Evolutionary conservation across 257 asterid species (phyloP).

Genomic region (Jacaranda copaia): DNA sequence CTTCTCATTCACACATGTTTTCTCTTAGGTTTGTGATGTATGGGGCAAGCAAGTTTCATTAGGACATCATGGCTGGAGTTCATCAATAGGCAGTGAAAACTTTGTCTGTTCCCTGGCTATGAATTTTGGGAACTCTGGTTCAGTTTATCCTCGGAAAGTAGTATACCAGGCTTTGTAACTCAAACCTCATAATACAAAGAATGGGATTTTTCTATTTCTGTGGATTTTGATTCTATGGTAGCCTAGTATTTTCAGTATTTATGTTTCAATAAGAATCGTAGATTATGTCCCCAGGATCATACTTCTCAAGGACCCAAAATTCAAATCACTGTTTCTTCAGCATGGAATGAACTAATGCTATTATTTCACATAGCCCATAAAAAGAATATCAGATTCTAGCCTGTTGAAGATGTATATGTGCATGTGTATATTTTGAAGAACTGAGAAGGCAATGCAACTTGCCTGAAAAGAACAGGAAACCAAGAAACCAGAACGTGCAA

Average conservation of each 20-base stretch:
- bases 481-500: no score
- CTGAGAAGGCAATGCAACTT: no score
- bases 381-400: no score
- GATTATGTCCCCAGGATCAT: no score
- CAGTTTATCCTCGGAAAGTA: slow-evolving; percentile 48
- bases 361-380: no score
- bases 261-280: background rate
- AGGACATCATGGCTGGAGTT: slow-evolving; percentile 53
- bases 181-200: slow-evolving; percentile 41
- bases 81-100: slow-evolving; percentile 57
- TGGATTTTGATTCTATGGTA: background rate
- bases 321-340: no score
- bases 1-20: slow-evolving; percentile 26
- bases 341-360: no score
- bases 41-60: background rate
- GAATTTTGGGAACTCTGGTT: slow-evolving; percentile 78
- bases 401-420: no score
- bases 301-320: no score
- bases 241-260: background rate
- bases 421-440: no score
- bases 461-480: no score
- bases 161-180: slow-evolving; percentile 60
- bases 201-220: slow-evolving; percentile 36
- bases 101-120: slow-evolving; percentile 46
- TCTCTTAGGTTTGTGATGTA: background rate